Percentiles rank a stretch among this genome's conserved stretches.
Conservation (phyloP, 83 land plant species). For the Larix sibirica region DNA sequence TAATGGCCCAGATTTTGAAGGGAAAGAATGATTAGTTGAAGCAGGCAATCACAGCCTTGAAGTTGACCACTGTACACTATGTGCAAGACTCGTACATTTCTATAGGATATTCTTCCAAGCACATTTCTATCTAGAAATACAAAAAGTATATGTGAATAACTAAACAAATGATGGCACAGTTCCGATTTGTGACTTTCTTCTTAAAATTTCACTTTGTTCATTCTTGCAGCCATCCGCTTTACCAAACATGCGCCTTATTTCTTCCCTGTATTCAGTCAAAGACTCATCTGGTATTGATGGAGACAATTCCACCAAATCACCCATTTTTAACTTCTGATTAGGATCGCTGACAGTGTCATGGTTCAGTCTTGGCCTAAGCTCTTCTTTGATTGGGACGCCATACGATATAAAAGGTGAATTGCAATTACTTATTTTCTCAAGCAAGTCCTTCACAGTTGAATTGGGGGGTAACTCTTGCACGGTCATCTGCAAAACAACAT, state of each 20-base stretch:
- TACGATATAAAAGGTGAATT: constrained; percentile 46
- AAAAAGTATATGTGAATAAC: background rate
- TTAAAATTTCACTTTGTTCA: constrained; percentile 11
- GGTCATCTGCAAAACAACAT: constrained; percentile 73
- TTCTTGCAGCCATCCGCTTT: constrained; percentile 21
- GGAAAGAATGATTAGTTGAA: background rate
- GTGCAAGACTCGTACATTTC: background rate
- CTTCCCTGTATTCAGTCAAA: constrained; percentile 66
- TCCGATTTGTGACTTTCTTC: background rate
- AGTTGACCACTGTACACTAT: background rate
- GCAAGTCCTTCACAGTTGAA: constrained; percentile 69
- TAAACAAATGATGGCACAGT: constrained; percentile 1
- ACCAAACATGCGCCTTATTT: constrained; percentile 70
- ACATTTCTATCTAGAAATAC: background rate
- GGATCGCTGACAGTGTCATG: constrained; percentile 66
- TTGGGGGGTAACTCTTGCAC: constrained; percentile 85
- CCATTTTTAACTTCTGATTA: constrained; percentile 79
- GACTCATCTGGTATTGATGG: constrained; percentile 59
- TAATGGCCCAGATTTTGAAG: background rate
- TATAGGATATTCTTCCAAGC: background rate
- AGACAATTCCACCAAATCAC: constrained; percentile 84
- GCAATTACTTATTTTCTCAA: constrained; percentile 45
- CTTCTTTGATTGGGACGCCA: constrained; percentile 55
- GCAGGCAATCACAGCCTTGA: background rate
- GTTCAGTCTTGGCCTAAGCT: constrained; percentile 78